Evolutionary conservation across 2,329 filamentous ascomycete species (phyloP).

Genomic region (Xylaria sp.): DNA sequence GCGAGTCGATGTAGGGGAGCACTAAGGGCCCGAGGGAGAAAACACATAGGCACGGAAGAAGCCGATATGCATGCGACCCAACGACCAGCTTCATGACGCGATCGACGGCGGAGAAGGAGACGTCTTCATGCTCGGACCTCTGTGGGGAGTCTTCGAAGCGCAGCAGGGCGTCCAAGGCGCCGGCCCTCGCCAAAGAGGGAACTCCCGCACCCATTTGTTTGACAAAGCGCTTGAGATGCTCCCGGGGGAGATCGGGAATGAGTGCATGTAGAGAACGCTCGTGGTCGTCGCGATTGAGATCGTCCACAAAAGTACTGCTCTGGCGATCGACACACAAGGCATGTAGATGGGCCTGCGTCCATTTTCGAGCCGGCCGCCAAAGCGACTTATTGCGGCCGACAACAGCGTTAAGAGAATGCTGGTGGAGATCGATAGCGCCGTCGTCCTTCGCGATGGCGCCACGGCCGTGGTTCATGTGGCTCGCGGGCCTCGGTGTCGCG

Average conservation of each 20-base stretch:
- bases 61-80: slow-evolving; percentile 9
- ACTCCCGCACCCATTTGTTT: not conserved
- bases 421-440: slow-evolving; percentile 16
- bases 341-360: slow-evolving; percentile 23
- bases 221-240: slow-evolving; percentile 1
- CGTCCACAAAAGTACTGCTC: slow-evolving; percentile 8
- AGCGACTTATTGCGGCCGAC: slow-evolving; percentile 21
- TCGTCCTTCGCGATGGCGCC: not conserved
- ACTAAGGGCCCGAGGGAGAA: slow-evolving; percentile 7
- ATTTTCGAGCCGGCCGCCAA: slow-evolving; percentile 13
- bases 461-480: not conserved
- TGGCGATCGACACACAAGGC: slow-evolving; percentile 24
- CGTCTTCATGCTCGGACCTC: not conserved
- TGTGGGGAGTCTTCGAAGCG: not conserved
- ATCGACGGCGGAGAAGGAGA: not conserved
- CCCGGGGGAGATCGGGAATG: slow-evolving; percentile 9
- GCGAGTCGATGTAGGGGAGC: slow-evolving; percentile 2
- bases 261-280: slow-evolving; percentile 5
- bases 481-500: not conserved
- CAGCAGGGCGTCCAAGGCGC: slow-evolving; percentile 3
- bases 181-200: not conserved
- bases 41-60: not conserved
- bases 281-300: not conserved
- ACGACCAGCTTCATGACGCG: slow-evolving; percentile 4
- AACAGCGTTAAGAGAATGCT: slow-evolving; percentile 27